Evolutionary conservation across 2,329 filamentous ascomycete species (phyloP), one percentile per base, ranked within the genome.

Genomic region (Colletotrichum trifolii): DNA sequence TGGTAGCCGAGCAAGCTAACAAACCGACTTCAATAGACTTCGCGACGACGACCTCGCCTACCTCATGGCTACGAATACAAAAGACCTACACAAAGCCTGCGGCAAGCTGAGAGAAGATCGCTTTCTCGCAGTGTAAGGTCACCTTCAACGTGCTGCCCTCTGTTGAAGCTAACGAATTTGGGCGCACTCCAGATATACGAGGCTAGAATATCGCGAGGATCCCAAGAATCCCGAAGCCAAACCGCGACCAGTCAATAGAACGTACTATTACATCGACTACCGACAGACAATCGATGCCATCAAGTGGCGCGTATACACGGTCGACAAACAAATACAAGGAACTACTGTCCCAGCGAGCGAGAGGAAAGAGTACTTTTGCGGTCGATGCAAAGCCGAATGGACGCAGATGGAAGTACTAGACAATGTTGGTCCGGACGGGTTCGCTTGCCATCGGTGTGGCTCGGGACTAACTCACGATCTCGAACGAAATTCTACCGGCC

Each of bases 241-340:
- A 65, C 90, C 91, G 63, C 90, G 94, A 56, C 91, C 93, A 6
- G 90, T 91, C 70, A 94, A 91, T 74, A 88, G 93, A 72, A 97
- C 95, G 68, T 99, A 97, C 84, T 99, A 97, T 81, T 99, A 93
- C 79, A 95, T 99, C 75, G 94, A 97, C 76, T 96, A 96, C 73
- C 93, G 96, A 65, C 91, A 93, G 63, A 93, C 95, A 40, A 93
- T 99, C 73, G 96, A 99, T 79, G 93, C 93, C 53, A 96, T 97
- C 79, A 99, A 99, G 78, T 99, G 92, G 86, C 91, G 93, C 68
- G 89, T 97, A 55, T 94, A 95, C 74, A 91, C 90, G 61, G 88
- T 98, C 71, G 94, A 94, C 70, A 94, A 95, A 75, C 89, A 91
- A 59, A 93, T 98, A 64, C 94, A 97, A 78, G 89, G 90, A 13